A percentile compares a stretch with the other conserved stretches of the same genome.
Evolutionary conservation across 352 stramenopile species (phyloP).

Genomic region (Phytophthora megakarya): DNA sequence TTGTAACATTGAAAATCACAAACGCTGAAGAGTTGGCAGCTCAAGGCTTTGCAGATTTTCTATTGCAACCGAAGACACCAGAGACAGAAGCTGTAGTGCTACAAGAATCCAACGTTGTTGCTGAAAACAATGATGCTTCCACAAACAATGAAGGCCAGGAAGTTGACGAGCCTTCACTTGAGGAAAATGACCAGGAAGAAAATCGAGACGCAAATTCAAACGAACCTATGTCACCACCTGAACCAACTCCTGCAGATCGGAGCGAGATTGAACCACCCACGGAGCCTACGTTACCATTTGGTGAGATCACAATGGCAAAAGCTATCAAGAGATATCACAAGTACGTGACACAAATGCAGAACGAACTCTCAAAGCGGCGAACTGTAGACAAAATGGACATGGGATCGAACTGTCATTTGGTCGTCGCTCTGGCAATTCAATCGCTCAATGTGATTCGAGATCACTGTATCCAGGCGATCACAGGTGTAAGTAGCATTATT

Average conservation of each 20-base stretch:
- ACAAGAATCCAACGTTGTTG: neutral
- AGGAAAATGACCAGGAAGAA: constrained; percentile 20
- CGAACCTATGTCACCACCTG: constrained; percentile 6
- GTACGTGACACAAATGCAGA: constrained; percentile 36
- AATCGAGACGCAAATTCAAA: constrained; percentile 1
- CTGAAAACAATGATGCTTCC: neutral
- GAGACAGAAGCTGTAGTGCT: constrained; percentile 8
- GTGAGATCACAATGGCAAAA: constrained; percentile 29
- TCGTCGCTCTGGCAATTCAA: constrained; percentile 55
- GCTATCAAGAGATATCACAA: constrained; percentile 41
- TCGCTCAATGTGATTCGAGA: constrained; percentile 50
- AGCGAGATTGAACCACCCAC: constrained; percentile 43
- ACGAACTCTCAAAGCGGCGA: constrained; percentile 13
- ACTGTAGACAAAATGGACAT: neutral
- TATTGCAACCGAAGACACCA: constrained; percentile 10
- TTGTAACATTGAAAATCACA: constrained; percentile 36
- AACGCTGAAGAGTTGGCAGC: constrained; percentile 25
- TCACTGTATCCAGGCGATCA: constrained; percentile 67
- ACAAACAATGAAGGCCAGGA: constrained; percentile 1
- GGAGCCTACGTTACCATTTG: constrained; percentile 45
- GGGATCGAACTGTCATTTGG: constrained; percentile 34
- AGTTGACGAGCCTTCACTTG: neutral
- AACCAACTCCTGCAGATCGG: constrained; percentile 37
- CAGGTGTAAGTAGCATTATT: constrained; percentile 43
- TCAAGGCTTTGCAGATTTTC: constrained; percentile 37